Evolutionary conservation across 768 basidiomycete species (phyloP).

Genomic region (Boletales sp.): DNA sequence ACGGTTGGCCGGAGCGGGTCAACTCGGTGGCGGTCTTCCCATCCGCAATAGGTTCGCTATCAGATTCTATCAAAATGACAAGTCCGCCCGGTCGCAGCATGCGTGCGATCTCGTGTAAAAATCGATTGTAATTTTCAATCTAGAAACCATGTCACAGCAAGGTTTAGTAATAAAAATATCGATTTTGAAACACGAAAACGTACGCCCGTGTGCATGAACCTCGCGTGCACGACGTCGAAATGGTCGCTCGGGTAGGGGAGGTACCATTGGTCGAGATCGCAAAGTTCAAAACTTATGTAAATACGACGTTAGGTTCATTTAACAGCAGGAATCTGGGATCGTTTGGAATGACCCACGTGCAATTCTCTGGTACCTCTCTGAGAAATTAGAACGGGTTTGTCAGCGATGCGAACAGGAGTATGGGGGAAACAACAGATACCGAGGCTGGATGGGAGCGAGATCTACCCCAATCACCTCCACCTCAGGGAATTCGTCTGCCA

Average conservation of each 20-base stretch:
- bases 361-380: slow-evolving; percentile 65
- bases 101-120: slow-evolving; percentile 59
- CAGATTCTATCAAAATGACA: slow-evolving; percentile 62
- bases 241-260: slow-evolving; percentile 61
- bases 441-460: slow-evolving; percentile 69
- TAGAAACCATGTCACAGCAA: slow-evolving; percentile 25
- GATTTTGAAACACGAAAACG: slow-evolving; percentile 8
- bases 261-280: slow-evolving; percentile 56
- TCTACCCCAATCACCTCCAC: slow-evolving; percentile 69
- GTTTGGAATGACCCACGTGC: slow-evolving; percentile 52
- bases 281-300: slow-evolving; percentile 60
- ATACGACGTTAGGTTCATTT: not conserved
- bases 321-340: not conserved
- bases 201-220: slow-evolving; percentile 62
- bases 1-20: slow-evolving; percentile 29
- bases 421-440: slow-evolving; percentile 36
- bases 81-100: slow-evolving; percentile 70
- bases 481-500: slow-evolving; percentile 68
- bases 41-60: slow-evolving; percentile 48
- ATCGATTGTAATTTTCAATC: slow-evolving; percentile 60
- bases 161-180: not conserved
- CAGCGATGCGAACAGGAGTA: slow-evolving; percentile 8
- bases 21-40: slow-evolving; percentile 38
- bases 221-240: slow-evolving; percentile 69
- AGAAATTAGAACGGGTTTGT: slow-evolving; percentile 7